Conservation (phyloP, 176 grass and related monocot species). For the Triticum timopheevii region DNA sequence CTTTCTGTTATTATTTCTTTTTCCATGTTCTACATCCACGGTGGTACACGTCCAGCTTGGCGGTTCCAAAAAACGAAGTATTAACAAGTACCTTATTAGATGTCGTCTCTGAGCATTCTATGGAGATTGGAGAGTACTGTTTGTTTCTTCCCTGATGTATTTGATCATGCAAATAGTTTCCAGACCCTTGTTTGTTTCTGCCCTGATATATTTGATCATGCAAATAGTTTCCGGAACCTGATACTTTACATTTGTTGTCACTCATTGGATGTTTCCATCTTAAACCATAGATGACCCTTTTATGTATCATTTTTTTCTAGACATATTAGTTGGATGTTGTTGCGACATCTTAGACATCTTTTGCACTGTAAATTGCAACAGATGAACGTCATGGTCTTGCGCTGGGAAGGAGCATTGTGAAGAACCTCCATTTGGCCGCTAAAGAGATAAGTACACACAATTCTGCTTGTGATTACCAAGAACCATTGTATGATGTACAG, state of each 20-base stretch:
- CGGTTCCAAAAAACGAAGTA: neutral
- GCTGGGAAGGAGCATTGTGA: constrained; percentile 84
- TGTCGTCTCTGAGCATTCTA: neutral
- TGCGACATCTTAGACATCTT: constrained; percentile 12
- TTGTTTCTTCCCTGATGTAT: neutral
- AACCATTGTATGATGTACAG: constrained; percentile 83
- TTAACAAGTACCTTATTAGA: constrained; percentile 11
- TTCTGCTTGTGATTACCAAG: constrained; percentile 61
- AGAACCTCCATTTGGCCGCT: constrained; percentile 82
- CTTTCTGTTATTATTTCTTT: neutral
- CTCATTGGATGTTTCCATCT: neutral
- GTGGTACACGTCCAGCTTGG: neutral
- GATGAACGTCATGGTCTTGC: constrained; percentile 90
- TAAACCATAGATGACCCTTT: neutral
- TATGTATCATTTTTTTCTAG: constrained; percentile 18
- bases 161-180: neutral
- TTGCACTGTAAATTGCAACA: constrained; percentile 42
- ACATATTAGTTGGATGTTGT: neutral
- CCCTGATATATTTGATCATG: constrained; percentile 5
- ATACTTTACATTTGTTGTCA: neutral
- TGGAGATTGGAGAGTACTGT: neutral
- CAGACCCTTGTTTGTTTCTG: neutral
- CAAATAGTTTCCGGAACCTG: neutral
- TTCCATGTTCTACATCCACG: neutral
- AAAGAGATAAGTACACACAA: constrained; percentile 47